Conservation (phyloP, 768 basidiomycete genomes). For the Sarcomyxa edulis region DNA sequence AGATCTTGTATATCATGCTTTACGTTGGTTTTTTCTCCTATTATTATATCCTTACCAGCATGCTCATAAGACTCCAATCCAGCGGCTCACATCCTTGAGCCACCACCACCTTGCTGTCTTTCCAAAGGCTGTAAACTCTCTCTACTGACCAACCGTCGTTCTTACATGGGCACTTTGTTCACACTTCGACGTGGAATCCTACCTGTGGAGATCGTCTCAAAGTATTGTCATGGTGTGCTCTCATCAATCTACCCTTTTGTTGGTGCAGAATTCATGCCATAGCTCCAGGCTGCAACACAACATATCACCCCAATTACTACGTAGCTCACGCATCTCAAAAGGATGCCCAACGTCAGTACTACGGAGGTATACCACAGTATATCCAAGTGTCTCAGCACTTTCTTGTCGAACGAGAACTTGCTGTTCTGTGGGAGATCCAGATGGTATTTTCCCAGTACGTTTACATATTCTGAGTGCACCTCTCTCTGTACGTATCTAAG, state of each 20-base stretch:
- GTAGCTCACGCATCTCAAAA: slow-evolving; percentile 10
- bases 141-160: too few relatives aligned
- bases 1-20: too few relatives aligned
- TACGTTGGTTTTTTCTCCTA: too few relatives aligned
- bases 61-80: too few relatives aligned
- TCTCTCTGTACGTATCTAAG: neutral
- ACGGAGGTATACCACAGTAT: slow-evolving; percentile 15
- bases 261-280: too few relatives aligned
- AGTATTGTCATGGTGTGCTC: too few relatives aligned
- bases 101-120: too few relatives aligned
- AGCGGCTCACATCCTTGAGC: too few relatives aligned
- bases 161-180: slow-evolving; percentile 15
- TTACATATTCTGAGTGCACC: neutral
- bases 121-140: too few relatives aligned
- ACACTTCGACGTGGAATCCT: slow-evolving; percentile 15
- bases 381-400: slow-evolving; percentile 1
- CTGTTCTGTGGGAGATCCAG: neutral
- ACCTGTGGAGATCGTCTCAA: slow-evolving; percentile 15
- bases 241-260: too few relatives aligned
- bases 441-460: slow-evolving; percentile 5
- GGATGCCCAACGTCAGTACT: slow-evolving; percentile 10
- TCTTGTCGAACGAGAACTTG: neutral
- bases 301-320: slow-evolving; percentile 21
- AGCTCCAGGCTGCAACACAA: slow-evolving; percentile 21
- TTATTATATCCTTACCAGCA: too few relatives aligned